These are phyloP conservation scores for Cordia subcordata DNA, from an alignment of 257 asterid genomes.

Conservation along the genomic window DNA sequence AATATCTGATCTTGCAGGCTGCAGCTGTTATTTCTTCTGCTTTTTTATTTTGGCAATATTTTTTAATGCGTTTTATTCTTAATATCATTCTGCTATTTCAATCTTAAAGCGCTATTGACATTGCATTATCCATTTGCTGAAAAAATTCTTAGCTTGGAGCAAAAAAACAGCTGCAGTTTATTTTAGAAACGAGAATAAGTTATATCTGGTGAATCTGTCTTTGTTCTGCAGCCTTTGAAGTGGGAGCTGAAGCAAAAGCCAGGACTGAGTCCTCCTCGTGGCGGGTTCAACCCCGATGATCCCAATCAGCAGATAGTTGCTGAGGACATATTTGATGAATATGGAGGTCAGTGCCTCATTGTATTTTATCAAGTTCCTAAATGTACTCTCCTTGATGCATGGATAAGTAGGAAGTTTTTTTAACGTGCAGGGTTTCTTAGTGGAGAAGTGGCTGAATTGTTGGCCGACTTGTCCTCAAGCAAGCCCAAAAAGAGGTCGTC, in stretches of 20 bases:
- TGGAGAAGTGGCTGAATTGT: constrained; percentile 65
- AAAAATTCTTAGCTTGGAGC: too few species aligned
- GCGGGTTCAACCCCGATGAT: constrained; percentile 76
- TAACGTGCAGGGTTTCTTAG: constrained; percentile 67
- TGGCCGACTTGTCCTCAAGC: constrained; percentile 47
- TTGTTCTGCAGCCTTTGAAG: constrained; percentile 43
- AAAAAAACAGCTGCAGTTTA: too few species aligned
- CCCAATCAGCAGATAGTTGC: constrained; percentile 99
- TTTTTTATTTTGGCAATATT: too few species aligned
- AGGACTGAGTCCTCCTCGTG: constrained; percentile 92
- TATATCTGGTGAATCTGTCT: too few species aligned
- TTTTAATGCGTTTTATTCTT: too few species aligned
- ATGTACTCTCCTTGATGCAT: neutral
- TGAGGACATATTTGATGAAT: constrained; percentile 93
- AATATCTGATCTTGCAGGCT: too few species aligned
- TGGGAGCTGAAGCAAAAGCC: constrained; percentile 98
- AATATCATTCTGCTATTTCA: too few species aligned
- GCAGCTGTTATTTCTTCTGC: too few species aligned
- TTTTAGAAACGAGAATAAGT: too few species aligned
- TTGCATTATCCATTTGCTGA: too few species aligned
- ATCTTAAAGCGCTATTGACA: too few species aligned
- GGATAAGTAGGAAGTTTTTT: neutral
- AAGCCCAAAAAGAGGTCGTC: too few species aligned
- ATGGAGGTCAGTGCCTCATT: constrained; percentile 96
- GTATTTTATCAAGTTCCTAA: neutral